Conservation (phyloP, 1,139 yeast genomes). For the Williopsis jadinii region DNA sequence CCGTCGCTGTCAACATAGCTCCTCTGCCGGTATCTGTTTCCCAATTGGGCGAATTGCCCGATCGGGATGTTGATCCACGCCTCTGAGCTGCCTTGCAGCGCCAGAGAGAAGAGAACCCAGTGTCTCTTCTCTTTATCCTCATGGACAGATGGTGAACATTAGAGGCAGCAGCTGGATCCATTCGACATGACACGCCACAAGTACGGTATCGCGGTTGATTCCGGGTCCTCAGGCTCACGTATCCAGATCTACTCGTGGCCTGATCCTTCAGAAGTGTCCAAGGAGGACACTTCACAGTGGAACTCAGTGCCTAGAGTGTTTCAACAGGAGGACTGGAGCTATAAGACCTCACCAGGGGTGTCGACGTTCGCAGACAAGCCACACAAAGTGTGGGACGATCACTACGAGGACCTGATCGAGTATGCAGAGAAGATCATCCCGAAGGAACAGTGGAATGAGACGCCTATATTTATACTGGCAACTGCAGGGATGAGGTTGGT, state of each 20-base stretch:
- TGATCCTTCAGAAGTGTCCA: constrained; percentile 32
- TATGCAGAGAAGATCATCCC: constrained; percentile 61
- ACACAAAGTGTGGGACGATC: constrained; percentile 50
- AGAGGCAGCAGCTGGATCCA: too few relatives aligned
- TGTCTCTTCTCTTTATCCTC: too few relatives aligned
- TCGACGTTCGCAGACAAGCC: constrained; percentile 49
- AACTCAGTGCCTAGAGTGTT: constrained; percentile 55
- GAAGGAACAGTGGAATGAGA: constrained; percentile 38
- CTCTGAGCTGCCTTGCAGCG: too few relatives aligned
- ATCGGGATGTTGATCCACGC: too few relatives aligned
- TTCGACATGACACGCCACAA: not conserved
- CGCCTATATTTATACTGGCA: constrained; percentile 69
- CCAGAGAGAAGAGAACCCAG: too few relatives aligned
- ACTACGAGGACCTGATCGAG: constrained; percentile 46
- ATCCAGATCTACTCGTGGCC: constrained; percentile 65
- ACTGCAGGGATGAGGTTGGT: constrained; percentile 81
- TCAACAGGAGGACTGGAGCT: constrained; percentile 54
- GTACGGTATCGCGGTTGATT: constrained; percentile 72
- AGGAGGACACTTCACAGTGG: constrained; percentile 20
- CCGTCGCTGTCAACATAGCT: too few relatives aligned
- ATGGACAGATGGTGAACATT: too few relatives aligned
- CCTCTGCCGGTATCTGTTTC: too few relatives aligned
- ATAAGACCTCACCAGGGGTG: constrained; percentile 63
- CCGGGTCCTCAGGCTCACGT: constrained; percentile 80
- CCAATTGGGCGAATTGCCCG: too few relatives aligned